Evolutionary conservation across 768 basidiomycete genomes (phyloP), one percentile per base, ranked within the genome.

Genomic region (Boletellus ananas): DNA sequence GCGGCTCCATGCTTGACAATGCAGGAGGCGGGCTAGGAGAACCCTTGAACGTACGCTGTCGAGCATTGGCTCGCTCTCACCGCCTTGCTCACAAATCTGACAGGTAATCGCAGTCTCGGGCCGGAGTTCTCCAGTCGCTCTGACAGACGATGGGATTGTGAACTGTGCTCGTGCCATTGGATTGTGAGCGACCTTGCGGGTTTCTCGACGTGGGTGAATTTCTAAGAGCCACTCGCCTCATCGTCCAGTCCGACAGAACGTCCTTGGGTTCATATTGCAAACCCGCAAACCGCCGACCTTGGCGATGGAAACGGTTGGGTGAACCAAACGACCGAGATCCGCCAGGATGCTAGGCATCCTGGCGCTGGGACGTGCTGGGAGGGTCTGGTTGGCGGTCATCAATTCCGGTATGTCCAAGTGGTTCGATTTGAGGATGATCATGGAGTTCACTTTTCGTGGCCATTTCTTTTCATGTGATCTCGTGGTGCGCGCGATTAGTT

Each of bases 61-160:
- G 20, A 25, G 14, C 16, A 2, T 37, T 45, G 3, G 11, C 13
- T 4, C 14, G 16, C 29, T 27, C n/a, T 31, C 34, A 18, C 43
- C 42, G 18, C 0, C 27, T 16, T 41, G 6, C 23, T 31, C 18
- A 49, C 29, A 10, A n/a, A 12, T 21, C 17, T 4, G 3, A 20
- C 38, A 77, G 75, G 72, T 86, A 34, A 84, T 87, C n/a, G n/a
- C n/a, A 51, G 75, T 87, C 48, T 87, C 85, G 5, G 83, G 78
- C 1, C 61, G 77, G 37, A 85, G 83, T 53, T 83, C 81, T 5
- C 63, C n/a, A n/a, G n/a, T n/a, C n/a, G n/a, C n/a, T 20, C 76
- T 85, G 45, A 81, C 77, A 1, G 72, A 80, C 49, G 54, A 63
- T 33, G 83, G 84, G 1, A 63, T 84, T 46, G 34, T 80, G 27